A percentile compares a stretch with the other conserved stretches of the same genome.
phyloP scores from a whole-genome alignment of 1,284 basidiomycete genomes.

The Boletellus deceptivus region DNA sequence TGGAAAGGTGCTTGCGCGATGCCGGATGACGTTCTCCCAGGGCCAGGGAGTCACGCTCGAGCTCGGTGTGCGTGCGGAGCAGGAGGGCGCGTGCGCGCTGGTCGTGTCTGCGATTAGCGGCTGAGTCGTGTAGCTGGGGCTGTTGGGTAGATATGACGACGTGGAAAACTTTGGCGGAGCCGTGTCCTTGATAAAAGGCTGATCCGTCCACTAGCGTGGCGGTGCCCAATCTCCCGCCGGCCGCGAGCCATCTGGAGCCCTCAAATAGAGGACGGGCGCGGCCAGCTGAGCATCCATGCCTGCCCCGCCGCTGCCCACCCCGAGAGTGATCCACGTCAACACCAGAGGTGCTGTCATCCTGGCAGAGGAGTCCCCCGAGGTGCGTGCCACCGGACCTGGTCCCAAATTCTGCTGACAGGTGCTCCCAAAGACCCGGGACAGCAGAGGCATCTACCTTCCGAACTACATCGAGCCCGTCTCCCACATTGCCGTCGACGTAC shows the following conservation, averaged over 20 bases:
- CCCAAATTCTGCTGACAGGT: conserved; percentile 9
- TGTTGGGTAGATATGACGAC: no score
- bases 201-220: conserved; percentile 5
- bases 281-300: conserved; percentile 28
- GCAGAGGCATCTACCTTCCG: conserved; percentile 92
- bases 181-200: no score
- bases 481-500: conserved; percentile 91
- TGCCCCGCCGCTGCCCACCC: conserved; percentile 53
- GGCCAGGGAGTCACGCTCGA: conserved; percentile 96
- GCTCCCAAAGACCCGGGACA: conserved; percentile 75
- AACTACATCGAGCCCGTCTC: conserved; percentile 97
- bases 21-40: conserved; percentile 92
- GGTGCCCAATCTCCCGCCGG: conserved; percentile 18
- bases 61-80: conserved; percentile 89
- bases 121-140: conserved; percentile 28
- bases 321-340: conserved; percentile 80
- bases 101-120: conserved; percentile 90
- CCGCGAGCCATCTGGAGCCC: conserved; percentile 10
- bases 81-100: conserved; percentile 80
- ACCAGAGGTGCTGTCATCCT: conserved; percentile 87
- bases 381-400: conserved; percentile 38
- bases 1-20: conserved; percentile 90
- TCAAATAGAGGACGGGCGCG: conserved; percentile 16
- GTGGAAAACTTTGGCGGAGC: no score
- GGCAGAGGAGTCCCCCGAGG: conserved; percentile 90